phyloP scores from a whole-genome alignment of 202 grass and related monocot species.

The Alloteropsis angusta region DNA sequence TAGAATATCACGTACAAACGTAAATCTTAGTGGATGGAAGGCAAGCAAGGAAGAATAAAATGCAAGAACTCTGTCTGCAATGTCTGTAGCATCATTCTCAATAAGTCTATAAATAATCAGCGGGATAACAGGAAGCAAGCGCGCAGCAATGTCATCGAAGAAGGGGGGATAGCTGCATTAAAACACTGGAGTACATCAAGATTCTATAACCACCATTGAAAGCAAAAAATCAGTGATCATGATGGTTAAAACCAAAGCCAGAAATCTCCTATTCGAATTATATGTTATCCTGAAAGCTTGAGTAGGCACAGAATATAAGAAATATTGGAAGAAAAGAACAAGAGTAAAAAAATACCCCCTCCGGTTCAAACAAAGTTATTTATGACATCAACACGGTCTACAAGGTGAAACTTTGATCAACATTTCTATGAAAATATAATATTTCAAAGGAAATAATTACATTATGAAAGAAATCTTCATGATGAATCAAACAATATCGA shows the following conservation, averaged over 20 bases:
- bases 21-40: constrained; percentile 93
- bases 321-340: constrained; percentile 15
- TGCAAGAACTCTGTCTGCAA: constrained; percentile 81
- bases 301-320: constrained; percentile 8
- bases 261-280: constrained; percentile 15
- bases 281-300: constrained; percentile 6
- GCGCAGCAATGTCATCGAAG: constrained; percentile 94
- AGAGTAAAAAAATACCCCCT: neutral
- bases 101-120: constrained; percentile 97
- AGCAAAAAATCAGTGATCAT: neutral
- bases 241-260: constrained; percentile 20
- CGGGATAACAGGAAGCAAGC: constrained; percentile 78
- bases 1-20: constrained; percentile 95
- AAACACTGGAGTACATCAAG: constrained; percentile 24
- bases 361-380: neutral
- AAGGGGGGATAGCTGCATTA: constrained; percentile 79
- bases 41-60: constrained; percentile 68
- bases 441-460: neutral
- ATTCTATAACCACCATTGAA: neutral
- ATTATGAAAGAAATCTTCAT: neutral
- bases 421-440: neutral
- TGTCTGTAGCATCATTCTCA: constrained; percentile 80
- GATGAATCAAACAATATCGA: neutral
- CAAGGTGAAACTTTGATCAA: neutral
- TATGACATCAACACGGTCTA: neutral